Evolutionary conservation across 352 stramenopile genomes (phyloP).

Genomic region (Blastocystis hominis): DNA sequence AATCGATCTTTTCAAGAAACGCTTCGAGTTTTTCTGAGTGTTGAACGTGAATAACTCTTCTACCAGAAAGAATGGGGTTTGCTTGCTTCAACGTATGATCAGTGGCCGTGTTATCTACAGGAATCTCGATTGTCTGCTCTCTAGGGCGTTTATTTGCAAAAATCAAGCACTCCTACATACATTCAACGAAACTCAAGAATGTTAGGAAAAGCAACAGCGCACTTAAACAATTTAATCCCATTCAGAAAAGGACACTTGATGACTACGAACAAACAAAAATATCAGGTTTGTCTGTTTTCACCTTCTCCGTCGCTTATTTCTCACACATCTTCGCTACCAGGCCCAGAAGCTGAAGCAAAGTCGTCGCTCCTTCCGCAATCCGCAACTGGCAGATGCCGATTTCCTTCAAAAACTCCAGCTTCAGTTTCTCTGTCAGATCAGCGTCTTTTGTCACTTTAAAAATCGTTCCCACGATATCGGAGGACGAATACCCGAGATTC

Average conservation of each 20-base stretch:
- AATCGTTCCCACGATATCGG: constrained; percentile 92
- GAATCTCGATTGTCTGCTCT: not conserved
- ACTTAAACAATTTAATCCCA: not conserved
- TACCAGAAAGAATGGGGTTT: not conserved
- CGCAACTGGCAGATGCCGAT: constrained; percentile 87
- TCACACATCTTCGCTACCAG: constrained; percentile 68
- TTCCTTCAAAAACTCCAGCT: constrained; percentile 76
- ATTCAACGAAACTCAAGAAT: not conserved
- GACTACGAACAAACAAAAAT: too few species aligned
- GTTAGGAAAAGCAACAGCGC: not conserved
- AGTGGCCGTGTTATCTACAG: not conserved
- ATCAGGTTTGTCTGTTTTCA: too few species aligned
- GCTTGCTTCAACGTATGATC: too few species aligned
- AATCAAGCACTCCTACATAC: not conserved
- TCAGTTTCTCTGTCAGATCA: constrained; percentile 72
- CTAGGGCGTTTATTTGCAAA: not conserved
- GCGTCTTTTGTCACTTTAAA: constrained; percentile 85
- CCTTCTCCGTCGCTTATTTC: too few species aligned
- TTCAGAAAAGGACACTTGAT: not conserved
- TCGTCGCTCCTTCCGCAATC: constrained; percentile 81
- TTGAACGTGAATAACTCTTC: not conserved
- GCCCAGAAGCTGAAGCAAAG: constrained; percentile 83
- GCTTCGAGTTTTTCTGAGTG: not conserved
- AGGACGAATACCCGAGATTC: constrained; percentile 79
- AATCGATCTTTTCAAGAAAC: not conserved